phyloP scores from a whole-genome alignment of 2,329 filamentous ascomycete species.

The Colletotrichum sidae region DNA sequence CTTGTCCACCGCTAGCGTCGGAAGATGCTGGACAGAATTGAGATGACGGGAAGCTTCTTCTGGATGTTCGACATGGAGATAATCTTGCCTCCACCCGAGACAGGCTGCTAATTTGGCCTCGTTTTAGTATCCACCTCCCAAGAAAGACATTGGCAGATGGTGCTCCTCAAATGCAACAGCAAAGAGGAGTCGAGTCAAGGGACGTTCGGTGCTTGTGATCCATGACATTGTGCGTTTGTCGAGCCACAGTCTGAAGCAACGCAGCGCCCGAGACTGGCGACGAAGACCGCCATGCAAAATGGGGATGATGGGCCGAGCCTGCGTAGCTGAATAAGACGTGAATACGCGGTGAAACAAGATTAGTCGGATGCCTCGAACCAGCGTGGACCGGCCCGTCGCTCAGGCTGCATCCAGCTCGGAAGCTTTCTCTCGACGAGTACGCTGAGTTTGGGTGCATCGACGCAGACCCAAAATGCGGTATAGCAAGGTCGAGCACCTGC shows the following conservation, averaged over 20 bases:
- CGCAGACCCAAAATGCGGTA: too few relatives aligned
- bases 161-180: too few relatives aligned
- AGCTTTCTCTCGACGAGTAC: background rate
- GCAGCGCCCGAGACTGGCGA: too few relatives aligned
- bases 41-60: background rate
- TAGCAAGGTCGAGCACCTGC: too few relatives aligned
- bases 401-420: background rate
- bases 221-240: too few relatives aligned
- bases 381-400: constrained; percentile 13
- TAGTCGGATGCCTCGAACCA: constrained; percentile 7
- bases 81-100: background rate
- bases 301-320: too few relatives aligned
- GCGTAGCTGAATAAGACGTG: too few relatives aligned
- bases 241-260: too few relatives aligned
- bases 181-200: too few relatives aligned
- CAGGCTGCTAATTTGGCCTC: constrained; percentile 6
- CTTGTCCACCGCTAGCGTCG: constrained; percentile 18
- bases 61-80: constrained; percentile 2
- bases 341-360: constrained; percentile 9
- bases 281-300: too few relatives aligned
- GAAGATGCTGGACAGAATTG: background rate
- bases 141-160: too few relatives aligned
- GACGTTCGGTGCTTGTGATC: too few relatives aligned
- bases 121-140: background rate
- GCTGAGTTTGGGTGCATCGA: background rate